Percentiles rank a stretch among this genome's conserved stretches.
These are phyloP conservation scores for Endocarpon pusillum DNA, from an alignment of 495 filamentous ascomycete species.

Conservation along the genomic window DNA sequence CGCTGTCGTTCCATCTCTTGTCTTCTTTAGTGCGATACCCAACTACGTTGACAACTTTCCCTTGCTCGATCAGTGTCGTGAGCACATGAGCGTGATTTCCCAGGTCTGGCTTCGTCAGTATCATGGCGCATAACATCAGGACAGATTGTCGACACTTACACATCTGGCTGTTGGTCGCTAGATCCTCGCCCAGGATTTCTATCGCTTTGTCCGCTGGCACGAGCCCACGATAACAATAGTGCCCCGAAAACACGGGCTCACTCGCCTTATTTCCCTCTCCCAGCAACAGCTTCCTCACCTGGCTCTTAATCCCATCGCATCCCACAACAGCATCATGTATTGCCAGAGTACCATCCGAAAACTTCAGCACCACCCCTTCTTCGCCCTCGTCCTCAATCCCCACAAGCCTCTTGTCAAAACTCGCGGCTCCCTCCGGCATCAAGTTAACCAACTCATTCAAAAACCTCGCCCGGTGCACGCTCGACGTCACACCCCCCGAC, in stretches of 20 bases:
- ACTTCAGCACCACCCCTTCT: slow-evolving; percentile 16
- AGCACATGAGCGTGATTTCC: slow-evolving; percentile 29
- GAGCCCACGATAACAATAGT: slow-evolving; percentile 33
- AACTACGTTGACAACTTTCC: slow-evolving; percentile 25
- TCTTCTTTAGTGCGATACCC: slow-evolving; percentile 17
- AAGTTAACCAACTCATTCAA: slow-evolving; percentile 12
- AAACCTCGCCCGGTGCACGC: slow-evolving; percentile 17
- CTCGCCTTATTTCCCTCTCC: slow-evolving; percentile 20
- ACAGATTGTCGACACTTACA: slow-evolving; percentile 12
- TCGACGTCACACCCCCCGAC: no score
- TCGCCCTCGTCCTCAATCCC: slow-evolving; percentile 11
- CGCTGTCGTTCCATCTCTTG: slow-evolving; percentile 26
- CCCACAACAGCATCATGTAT: slow-evolving; percentile 26
- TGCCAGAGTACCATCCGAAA: slow-evolving; percentile 19
- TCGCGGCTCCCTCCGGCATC: slow-evolving; percentile 13
- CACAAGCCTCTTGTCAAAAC: slow-evolving; percentile 10
- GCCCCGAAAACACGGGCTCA: slow-evolving; percentile 28
- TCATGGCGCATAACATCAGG: neutral
- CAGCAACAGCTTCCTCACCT: slow-evolving; percentile 21
- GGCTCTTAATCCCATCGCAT: slow-evolving; percentile 33
- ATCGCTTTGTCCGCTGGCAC: slow-evolving; percentile 34
- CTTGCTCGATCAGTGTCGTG: slow-evolving; percentile 29
- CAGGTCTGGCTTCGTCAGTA: slow-evolving; percentile 13
- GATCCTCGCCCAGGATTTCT: slow-evolving; percentile 28
- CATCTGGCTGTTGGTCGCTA: slow-evolving; percentile 26